Evolutionary conservation across 164 flowering plant species (phyloP).

Genomic region (Brasenia schreberi): DNA sequence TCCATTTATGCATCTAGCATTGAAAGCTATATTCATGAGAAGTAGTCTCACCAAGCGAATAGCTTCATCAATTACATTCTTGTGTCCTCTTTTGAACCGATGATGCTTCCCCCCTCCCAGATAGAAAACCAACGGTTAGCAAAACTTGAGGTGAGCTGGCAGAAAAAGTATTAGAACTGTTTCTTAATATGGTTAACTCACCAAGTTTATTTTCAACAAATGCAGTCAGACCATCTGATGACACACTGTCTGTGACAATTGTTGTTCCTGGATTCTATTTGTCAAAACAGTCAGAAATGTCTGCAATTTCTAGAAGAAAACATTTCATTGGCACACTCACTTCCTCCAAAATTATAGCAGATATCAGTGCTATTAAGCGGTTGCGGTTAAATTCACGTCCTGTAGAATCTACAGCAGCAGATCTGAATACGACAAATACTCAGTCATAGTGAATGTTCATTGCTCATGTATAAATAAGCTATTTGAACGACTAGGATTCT

Average conservation of each 20-base stretch:
- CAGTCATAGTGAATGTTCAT: slow-evolving; percentile 1
- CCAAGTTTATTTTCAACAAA: slow-evolving; percentile 93
- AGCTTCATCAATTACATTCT: slow-evolving; percentile 97
- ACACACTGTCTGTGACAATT: slow-evolving; percentile 96
- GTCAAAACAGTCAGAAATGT: slow-evolving; percentile 6
- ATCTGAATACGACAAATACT: slow-evolving; percentile 30
- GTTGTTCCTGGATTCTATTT: slow-evolving; percentile 91
- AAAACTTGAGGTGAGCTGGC: slow-evolving; percentile 4
- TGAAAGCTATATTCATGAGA: no score
- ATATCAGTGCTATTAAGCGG: slow-evolving; percentile 85
- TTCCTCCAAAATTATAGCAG: slow-evolving; percentile 92
- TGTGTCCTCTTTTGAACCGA: slow-evolving; percentile 95
- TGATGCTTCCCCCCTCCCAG: slow-evolving; percentile 83
- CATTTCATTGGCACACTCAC: slow-evolving; percentile 18
- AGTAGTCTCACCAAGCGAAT: slow-evolving; percentile 68
- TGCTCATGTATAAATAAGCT: not conserved
- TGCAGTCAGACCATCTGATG: slow-evolving; percentile 89
- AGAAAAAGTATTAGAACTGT: not conserved
- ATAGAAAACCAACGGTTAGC: slow-evolving; percentile 7
- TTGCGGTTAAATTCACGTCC: slow-evolving; percentile 88
- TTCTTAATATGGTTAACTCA: slow-evolving; percentile 15
- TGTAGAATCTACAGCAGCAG: slow-evolving; percentile 96
- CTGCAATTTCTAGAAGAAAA: not conserved
- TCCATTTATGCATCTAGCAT: no score
- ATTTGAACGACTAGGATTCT: not conserved